These are phyloP conservation scores for Pichia sp. DNA, from an alignment of 1,139 yeast species.

Conservation along the genomic window DNA sequence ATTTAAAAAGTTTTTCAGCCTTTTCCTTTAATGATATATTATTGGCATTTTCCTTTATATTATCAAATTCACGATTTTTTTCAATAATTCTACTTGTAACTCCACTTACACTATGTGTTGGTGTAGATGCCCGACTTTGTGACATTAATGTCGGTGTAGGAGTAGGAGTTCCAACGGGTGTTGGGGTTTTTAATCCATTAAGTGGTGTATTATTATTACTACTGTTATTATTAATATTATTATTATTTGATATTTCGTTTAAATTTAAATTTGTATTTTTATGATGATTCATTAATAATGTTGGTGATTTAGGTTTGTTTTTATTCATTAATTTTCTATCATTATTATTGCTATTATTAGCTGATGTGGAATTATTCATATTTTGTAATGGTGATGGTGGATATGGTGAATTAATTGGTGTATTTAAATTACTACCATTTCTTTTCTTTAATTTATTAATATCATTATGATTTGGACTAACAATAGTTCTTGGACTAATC, in stretches of 20 bases:
- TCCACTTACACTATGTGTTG: slow-evolving; percentile 1
- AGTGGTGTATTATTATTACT: no score
- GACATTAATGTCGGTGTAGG: slow-evolving; percentile 8
- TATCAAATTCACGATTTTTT: neutral
- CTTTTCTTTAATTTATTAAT: neutral
- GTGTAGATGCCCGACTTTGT: slow-evolving; percentile 6
- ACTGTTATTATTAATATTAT: no score
- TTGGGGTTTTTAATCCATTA: neutral
- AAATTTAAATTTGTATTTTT: neutral
- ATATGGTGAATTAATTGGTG: slow-evolving; percentile 3
- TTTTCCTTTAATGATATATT: neutral
- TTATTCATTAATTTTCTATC: neutral
- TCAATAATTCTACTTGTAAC: neutral
- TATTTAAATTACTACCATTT: neutral
- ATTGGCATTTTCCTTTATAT: neutral
- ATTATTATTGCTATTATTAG: neutral
- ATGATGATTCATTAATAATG: neutral
- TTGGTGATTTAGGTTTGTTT: slow-evolving; percentile 1
- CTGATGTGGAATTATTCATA: no score
- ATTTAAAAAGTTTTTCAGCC: slow-evolving; percentile 7
- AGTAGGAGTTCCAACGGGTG: neutral
- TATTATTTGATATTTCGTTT: no score
- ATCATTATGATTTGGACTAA: slow-evolving; percentile 2
- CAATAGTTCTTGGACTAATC: slow-evolving; percentile 7
- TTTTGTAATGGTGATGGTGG: slow-evolving; percentile 6